Base-by-base conservation (phyloP, 768 basidiomycete species). In the Tylopilus rubrobrunneus region DNA sequence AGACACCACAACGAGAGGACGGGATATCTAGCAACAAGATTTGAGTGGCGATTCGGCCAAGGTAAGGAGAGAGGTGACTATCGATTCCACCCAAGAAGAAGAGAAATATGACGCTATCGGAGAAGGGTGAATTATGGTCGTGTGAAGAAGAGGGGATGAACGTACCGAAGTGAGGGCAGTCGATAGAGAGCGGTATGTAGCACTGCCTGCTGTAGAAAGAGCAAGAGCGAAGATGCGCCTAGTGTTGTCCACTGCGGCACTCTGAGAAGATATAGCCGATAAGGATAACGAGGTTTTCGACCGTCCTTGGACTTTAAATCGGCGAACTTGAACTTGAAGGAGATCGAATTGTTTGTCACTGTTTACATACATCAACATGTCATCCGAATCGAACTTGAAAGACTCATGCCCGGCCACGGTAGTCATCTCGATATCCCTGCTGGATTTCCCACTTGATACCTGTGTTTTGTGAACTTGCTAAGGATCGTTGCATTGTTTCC, bases 41-140 rank as follows among this genome's bases (percentile, higher is more conserved):
- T 7, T 44, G 36, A 55, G 48, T 31, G 19, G 31, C 25, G 48
- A 37, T 33, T 31, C 37, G 12, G 68, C 79, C 62, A 60, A 83
- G 84, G 47, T 76, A 77, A 44, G 76, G 69, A 45, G 78, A 72
- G 52, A 19, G 19, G 64, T 76, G 37, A 82, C 61, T 50, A 86
- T 65, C 6, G 81, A 73, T 49, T 78, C 76, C 45, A 85, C 73
- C 86, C 87, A 89, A 41, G 85, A 71, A 23, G 80, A 73, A 7
- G 87, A 84, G 66, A 87, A 87, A 62, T 88, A 87, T 74, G 33
- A 87, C 84, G 48, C 89, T 92, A 52, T 57, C 34, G 36, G n/a
- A 41, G 40, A 25, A 15, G 25, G 50, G 34, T 60, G 42, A 36
- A 29, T 33, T 31, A 5, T 34, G 33, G 45, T 31, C 34, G n/a